Evolutionary conservation across 2,329 filamentous ascomycete genomes (phyloP), one percentile per base, ranked within the genome.

Genomic region (Emericellopsis cladophorae): DNA sequence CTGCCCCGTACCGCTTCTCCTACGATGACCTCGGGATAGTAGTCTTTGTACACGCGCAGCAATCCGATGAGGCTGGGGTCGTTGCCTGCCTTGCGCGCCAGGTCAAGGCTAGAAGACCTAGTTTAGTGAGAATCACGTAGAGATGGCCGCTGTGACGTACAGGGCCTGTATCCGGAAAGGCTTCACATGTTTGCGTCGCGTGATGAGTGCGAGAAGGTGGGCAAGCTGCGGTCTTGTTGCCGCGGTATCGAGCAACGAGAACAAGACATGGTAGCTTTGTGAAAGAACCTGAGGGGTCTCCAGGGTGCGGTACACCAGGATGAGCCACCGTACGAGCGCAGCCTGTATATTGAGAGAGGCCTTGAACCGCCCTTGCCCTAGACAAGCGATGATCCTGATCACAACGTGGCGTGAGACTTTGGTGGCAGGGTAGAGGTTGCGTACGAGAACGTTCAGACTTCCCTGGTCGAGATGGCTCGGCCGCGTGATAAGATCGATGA

Each of bases 11-110:
- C 72, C 4, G 74, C 67, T 47, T 82, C 81, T 18, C 81, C 84
- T 12, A 90, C 73, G 44, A 93, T 85, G 41, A 93, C 85, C 55
- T 94, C 86, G 0, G 87, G 86, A 52, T 90, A 93, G 58, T 90
- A 93, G 55, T 90, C 86, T 55, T 92, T 92, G 64, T 81, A 93
- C n/a, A 90, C 77, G 42, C 82, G 75, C 39, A 93, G 65, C 15
- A 94, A 66, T 4, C 84, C 84, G 31, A 83, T 70, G 31, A 94
- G 64, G 40, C 79, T 73, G 38, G 81, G 81, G 42, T 94, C 87
- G 51, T 84, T 82, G 15, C 80, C 81, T 5, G 68, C 73, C 51
- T 77, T 73, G 35, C 76, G 62, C 3, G 74, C 72, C 29, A 80
- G 56, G 31, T 66, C 65, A 46, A 81, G 64, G 39, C 76, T 81